phyloP scores from a whole-genome alignment of 2,329 filamentous ascomycete genomes.

The Ilyonectria robusta region DNA sequence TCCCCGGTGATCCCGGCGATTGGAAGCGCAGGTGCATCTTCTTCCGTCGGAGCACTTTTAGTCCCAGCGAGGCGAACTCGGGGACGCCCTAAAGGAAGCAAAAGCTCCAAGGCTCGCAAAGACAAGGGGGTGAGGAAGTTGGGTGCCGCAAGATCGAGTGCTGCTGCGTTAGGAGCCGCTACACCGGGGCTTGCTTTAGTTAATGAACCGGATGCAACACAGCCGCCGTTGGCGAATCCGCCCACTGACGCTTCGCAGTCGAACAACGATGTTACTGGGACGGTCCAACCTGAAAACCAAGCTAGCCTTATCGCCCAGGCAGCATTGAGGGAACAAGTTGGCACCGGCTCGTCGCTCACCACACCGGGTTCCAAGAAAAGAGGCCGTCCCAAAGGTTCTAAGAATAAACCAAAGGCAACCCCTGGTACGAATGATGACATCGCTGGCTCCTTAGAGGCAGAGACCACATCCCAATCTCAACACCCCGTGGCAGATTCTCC shows the following conservation, averaged over 20 bases:
- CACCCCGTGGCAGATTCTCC: slow-evolving; percentile 26
- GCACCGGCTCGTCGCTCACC: slow-evolving; percentile 33
- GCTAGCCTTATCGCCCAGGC: slow-evolving; percentile 28
- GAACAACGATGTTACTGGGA: slow-evolving; percentile 3
- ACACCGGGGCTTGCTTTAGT: slow-evolving; percentile 14
- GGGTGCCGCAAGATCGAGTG: slow-evolving; percentile 9
- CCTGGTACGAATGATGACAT: slow-evolving; percentile 17
- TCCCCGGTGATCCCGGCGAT: slow-evolving; percentile 7
- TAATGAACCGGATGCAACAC: slow-evolving; percentile 14
- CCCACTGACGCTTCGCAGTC: slow-evolving; percentile 14
- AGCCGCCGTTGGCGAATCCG: slow-evolving; percentile 10
- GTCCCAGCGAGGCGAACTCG: slow-evolving; percentile 59
- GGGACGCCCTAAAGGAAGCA: slow-evolving; percentile 71
- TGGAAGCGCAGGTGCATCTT: slow-evolving; percentile 16
- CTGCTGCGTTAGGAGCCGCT: neutral
- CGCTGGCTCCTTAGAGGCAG: slow-evolving; percentile 3
- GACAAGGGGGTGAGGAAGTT: slow-evolving; percentile 68
- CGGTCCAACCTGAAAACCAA: slow-evolving; percentile 9
- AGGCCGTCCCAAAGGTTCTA: slow-evolving; percentile 63
- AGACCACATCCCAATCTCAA: slow-evolving; percentile 8
- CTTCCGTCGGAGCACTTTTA: slow-evolving; percentile 24
- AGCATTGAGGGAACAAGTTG: slow-evolving; percentile 25
- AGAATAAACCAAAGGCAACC: slow-evolving; percentile 56
- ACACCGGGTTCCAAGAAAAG: slow-evolving; percentile 50
- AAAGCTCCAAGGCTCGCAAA: slow-evolving; percentile 55